Evolutionary conservation across 202 grass and related monocot species (phyloP).

Genomic region (Bolboschoenoplectus hybrid): DNA sequence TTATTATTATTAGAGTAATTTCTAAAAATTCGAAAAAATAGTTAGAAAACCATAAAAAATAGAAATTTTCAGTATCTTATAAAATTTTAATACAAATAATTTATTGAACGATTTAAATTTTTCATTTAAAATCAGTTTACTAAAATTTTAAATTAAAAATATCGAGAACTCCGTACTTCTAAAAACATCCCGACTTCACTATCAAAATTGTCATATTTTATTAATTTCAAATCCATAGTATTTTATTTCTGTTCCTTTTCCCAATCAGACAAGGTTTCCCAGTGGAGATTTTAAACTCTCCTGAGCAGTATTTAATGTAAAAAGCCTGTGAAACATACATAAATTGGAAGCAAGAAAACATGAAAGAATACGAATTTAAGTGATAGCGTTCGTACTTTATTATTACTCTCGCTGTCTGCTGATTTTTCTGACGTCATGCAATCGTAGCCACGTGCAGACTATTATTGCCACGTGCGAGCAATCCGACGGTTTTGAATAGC

Average conservation of each 20-base stretch:
- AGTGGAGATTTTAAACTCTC: background rate
- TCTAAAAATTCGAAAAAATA: too few species aligned
- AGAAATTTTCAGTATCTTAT: too few species aligned
- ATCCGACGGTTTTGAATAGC: too few species aligned
- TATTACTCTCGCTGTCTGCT: background rate
- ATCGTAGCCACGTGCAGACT: constrained; percentile 2
- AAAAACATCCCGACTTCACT: too few species aligned
- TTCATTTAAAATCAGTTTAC: too few species aligned
- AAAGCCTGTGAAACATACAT: background rate
- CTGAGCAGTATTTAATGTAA: background rate
- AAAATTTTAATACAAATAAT: too few species aligned
- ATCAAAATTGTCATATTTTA: background rate
- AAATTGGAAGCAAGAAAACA: background rate
- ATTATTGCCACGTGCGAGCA: background rate
- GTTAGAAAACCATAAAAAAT: too few species aligned
- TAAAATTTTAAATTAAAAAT: too few species aligned
- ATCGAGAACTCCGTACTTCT: too few species aligned
- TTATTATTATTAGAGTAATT: too few species aligned
- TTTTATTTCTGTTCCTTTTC: background rate
- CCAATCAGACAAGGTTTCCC: background rate
- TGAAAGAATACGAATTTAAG: background rate
- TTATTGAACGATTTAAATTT: too few species aligned
- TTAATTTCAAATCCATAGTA: background rate
- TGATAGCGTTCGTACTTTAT: background rate
- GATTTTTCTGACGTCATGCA: background rate